Evolutionary conservation across 192 early-diverging fungal species (phyloP).

Genomic region (Oehlia diaphana): DNA sequence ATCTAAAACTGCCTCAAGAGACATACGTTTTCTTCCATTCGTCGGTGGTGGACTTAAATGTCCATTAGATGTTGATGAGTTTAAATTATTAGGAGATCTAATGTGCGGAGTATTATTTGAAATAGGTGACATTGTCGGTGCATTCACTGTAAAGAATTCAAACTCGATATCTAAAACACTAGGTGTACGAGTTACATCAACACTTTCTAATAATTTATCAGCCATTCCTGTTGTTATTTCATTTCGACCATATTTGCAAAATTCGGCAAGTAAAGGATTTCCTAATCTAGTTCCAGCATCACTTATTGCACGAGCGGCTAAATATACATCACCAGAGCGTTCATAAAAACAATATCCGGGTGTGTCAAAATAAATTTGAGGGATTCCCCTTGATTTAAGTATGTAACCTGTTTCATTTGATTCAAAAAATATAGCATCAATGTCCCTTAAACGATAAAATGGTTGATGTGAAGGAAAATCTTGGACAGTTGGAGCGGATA

Average conservation of each 20-base stretch:
- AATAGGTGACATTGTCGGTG: slow-evolving; percentile 22
- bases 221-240: slow-evolving; percentile 32
- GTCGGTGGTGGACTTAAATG: background rate
- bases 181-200: slow-evolving; percentile 7
- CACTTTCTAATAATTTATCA: slow-evolving; percentile 25
- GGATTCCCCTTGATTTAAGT: slow-evolving; percentile 26
- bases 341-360: slow-evolving; percentile 30
- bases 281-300: slow-evolving; percentile 30
- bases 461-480: background rate
- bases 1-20: slow-evolving; percentile 37
- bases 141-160: slow-evolving; percentile 20
- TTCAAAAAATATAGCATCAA: slow-evolving; percentile 31
- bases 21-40: slow-evolving; percentile 31
- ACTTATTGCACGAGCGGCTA: slow-evolving; percentile 32
- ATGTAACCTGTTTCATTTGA: slow-evolving; percentile 4
- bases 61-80: no score
- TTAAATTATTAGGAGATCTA: background rate
- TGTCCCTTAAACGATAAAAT: slow-evolving; percentile 31
- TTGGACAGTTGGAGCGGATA: background rate
- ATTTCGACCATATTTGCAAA: slow-evolving; percentile 31
- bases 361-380: slow-evolving; percentile 28
- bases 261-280: slow-evolving; percentile 34
- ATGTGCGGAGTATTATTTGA: background rate
- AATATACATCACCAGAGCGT: slow-evolving; percentile 37
- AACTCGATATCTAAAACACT: background rate